Percentiles rank a stretch among this genome's conserved stretches.
Evolutionary conservation across 2,329 filamentous ascomycete species (phyloP).

Genomic region (Colletotrichum horii): DNA sequence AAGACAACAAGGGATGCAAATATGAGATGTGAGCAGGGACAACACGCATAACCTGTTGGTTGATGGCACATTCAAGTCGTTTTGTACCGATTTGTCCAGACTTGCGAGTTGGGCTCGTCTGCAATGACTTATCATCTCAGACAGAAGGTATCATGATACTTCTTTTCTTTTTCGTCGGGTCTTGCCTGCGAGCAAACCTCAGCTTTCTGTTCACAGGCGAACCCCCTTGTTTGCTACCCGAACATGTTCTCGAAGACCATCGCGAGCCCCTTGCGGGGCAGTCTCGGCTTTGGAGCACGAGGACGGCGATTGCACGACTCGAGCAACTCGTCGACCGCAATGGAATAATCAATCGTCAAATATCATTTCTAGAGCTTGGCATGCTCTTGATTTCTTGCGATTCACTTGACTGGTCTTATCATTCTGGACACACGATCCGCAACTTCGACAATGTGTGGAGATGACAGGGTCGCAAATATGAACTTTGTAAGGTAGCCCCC

Average conservation of each 20-base stretch:
- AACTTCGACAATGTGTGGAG: not conserved
- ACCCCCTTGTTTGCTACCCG: not conserved
- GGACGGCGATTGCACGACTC: not conserved
- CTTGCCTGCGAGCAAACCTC: not conserved
- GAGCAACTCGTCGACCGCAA: too few relatives aligned
- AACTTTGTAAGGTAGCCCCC: not conserved
- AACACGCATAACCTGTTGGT: not conserved
- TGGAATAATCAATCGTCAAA: not conserved
- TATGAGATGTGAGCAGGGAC: not conserved
- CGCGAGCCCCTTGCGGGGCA: not conserved
- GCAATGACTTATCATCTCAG: not conserved
- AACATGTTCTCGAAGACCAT: not conserved
- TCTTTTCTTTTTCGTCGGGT: not conserved
- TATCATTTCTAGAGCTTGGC: not conserved
- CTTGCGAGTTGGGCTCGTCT: too few relatives aligned
- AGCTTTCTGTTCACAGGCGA: too few relatives aligned
- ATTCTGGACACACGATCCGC: rapidly evolving
- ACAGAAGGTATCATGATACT: not conserved
- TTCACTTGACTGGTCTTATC: not conserved
- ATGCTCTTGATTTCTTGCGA: not conserved
- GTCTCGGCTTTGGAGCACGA: not conserved
- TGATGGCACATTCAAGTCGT: not conserved
- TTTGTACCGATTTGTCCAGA: too few relatives aligned
- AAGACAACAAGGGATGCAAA: not conserved
- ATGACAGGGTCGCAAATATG: not conserved